Percentiles rank a stretch among this genome's conserved stretches.
Conservation (phyloP, 176 grass and related monocot species). For the Oryza punctata region DNA sequence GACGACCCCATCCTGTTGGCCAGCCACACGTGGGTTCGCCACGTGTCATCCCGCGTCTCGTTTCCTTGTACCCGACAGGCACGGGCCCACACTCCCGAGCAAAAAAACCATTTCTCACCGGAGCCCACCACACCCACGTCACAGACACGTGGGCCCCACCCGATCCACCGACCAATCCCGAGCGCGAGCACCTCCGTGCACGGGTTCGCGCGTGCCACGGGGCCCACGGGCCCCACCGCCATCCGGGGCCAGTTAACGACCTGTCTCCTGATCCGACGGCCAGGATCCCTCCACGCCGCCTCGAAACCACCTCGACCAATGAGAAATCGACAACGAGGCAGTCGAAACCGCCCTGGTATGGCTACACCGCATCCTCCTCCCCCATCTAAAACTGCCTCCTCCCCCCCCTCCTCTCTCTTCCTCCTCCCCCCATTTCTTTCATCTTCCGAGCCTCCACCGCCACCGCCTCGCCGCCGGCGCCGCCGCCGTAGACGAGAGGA, state of each 20-base stretch:
- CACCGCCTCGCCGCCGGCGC: too few relatives aligned
- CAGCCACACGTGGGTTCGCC: background rate
- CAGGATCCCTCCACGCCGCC: conserved; percentile 21
- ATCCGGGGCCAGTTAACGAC: background rate
- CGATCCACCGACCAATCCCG: conserved; percentile 15
- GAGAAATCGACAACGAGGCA: conserved; percentile 39
- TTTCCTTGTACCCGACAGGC: conserved; percentile 39
- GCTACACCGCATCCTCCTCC: conserved; percentile 13
- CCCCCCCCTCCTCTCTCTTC: background rate
- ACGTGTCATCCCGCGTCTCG: conserved; percentile 4
- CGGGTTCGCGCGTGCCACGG: background rate
- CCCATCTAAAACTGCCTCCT: conserved; percentile 35
- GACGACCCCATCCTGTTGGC: background rate
- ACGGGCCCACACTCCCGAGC: background rate
- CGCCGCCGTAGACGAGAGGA: background rate
- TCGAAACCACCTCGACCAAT: background rate
- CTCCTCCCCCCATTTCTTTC: background rate
- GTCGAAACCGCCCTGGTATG: conserved; percentile 42
- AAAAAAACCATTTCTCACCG: conserved; percentile 18
- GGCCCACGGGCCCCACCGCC: background rate
- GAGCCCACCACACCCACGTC: fast-evolving
- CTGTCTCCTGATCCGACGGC: conserved; percentile 10
- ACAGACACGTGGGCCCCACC: background rate
- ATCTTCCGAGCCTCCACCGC: background rate
- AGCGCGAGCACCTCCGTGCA: background rate